Evolutionary conservation across 192 early-diverging fungal genomes (phyloP).

Genomic region (Spinellus fusiger): DNA sequence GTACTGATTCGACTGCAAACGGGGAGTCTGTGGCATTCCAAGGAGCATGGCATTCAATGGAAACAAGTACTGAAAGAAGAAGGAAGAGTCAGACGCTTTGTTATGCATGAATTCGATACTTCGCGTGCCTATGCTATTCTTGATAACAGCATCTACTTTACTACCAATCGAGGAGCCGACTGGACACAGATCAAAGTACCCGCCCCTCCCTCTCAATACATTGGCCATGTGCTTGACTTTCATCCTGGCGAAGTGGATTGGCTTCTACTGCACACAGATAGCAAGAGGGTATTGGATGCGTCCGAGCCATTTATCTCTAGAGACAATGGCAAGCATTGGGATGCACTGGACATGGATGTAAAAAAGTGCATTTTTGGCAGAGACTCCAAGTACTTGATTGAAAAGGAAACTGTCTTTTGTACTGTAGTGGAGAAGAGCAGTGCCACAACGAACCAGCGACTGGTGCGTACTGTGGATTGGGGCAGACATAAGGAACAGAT

Average conservation of each 20-base stretch:
- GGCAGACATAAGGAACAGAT: slow-evolving; percentile 34
- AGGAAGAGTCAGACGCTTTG: slow-evolving; percentile 47
- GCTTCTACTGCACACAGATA: slow-evolving; percentile 76
- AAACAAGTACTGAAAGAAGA: slow-evolving; percentile 41
- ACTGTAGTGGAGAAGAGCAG: slow-evolving; percentile 58
- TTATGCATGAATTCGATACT: slow-evolving; percentile 64
- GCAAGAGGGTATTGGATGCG: slow-evolving; percentile 47
- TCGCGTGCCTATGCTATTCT: slow-evolving; percentile 63
- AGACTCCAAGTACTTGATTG: slow-evolving; percentile 51
- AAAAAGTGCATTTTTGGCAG: slow-evolving; percentile 84
- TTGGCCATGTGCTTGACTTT: slow-evolving; percentile 77
- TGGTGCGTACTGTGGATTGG: slow-evolving; percentile 47
- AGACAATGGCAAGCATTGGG: slow-evolving; percentile 71
- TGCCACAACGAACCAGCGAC: slow-evolving; percentile 51
- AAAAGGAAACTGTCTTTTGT: slow-evolving; percentile 73
- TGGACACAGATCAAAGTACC: slow-evolving; percentile 43
- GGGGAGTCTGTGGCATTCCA: slow-evolving; percentile 61
- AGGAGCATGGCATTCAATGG: slow-evolving; percentile 78
- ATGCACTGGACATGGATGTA: slow-evolving; percentile 31
- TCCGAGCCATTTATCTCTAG: slow-evolving; percentile 66
- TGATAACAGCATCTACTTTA: slow-evolving; percentile 41
- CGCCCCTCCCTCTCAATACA: slow-evolving; percentile 50
- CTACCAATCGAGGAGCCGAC: slow-evolving; percentile 50
- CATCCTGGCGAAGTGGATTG: slow-evolving; percentile 84
- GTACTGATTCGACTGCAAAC: slow-evolving; percentile 53